These are phyloP conservation scores for Podila epicladia DNA, from an alignment of 192 early-diverging fungal species.

Conservation along the genomic window DNA sequence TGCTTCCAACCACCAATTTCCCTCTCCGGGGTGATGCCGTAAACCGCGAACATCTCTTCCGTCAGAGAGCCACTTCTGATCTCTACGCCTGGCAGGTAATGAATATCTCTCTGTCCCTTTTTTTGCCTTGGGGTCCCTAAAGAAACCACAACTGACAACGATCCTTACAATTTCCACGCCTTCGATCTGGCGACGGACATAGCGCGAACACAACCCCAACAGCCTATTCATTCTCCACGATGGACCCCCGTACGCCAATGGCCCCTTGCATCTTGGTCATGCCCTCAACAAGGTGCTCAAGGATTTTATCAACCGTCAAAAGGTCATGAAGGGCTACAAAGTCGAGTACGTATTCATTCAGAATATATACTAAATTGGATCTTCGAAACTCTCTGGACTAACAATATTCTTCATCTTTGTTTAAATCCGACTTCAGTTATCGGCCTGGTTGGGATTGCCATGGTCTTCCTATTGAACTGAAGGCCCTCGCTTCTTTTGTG, in stretches of 20 bases:
- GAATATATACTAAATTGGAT: not conserved
- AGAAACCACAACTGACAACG: not conserved
- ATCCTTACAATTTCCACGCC: not conserved
- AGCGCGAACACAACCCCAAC: slow-evolving; percentile 66
- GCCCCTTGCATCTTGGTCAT: slow-evolving; percentile 75
- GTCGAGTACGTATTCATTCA: slow-evolving; percentile 57
- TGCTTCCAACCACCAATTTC: slow-evolving; percentile 75
- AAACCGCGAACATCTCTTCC: slow-evolving; percentile 66
- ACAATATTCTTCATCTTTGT: not conserved
- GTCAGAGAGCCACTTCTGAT: slow-evolving; percentile 67
- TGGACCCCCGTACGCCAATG: slow-evolving; percentile 87
- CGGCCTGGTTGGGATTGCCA: slow-evolving; percentile 86
- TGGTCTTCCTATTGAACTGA: slow-evolving; percentile 84
- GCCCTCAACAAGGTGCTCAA: slow-evolving; percentile 86
- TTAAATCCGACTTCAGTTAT: slow-evolving; percentile 45
- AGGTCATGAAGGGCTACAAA: slow-evolving; percentile 74
- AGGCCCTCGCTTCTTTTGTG: slow-evolving; percentile 61
- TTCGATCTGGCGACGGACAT: not conserved
- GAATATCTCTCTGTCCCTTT: too few relatives aligned
- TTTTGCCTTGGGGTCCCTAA: not conserved
- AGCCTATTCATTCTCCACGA: slow-evolving; percentile 79
- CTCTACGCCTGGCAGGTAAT: slow-evolving; percentile 79
- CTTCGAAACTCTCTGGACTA: not conserved
- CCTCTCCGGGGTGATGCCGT: slow-evolving; percentile 73
- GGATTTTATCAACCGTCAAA: slow-evolving; percentile 82